These are phyloP conservation scores for Tilletia walkeri DNA, from an alignment of 1,284 basidiomycete genomes.

Conservation along the genomic window DNA sequence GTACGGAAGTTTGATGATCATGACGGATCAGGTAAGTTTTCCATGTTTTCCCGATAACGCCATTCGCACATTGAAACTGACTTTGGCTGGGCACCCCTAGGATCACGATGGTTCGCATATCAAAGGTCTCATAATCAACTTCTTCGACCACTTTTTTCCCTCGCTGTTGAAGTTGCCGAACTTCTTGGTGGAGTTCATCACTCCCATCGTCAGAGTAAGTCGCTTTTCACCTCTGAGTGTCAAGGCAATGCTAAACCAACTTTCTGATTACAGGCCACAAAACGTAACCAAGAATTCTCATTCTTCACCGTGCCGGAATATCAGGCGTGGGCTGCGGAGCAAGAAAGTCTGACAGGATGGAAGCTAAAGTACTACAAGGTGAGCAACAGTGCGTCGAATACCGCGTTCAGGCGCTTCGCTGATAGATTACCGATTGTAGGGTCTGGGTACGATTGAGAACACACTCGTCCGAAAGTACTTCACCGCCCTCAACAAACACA, in stretches of 20 bases:
- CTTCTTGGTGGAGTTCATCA: conserved; percentile 97
- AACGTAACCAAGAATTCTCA: conserved; percentile 75
- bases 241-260: conserved; percentile 26
- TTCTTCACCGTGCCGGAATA: conserved; percentile 99
- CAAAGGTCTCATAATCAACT: conserved; percentile 98
- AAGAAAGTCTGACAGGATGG: conserved; percentile 81
- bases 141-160: conserved; percentile 94
- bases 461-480: conserved; percentile 92
- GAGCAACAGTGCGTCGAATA: background rate
- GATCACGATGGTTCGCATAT: conserved; percentile 99
- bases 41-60: background rate
- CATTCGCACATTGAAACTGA: background rate
- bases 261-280: conserved; percentile 58
- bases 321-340: conserved; percentile 82
- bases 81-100: background rate
- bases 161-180: conserved; percentile 86
- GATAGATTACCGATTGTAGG: conserved; percentile 61
- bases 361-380: conserved; percentile 70
- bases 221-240: conserved; percentile 49
- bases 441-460: conserved; percentile 89
- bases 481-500: conserved; percentile 83
- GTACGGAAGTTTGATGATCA: conserved; percentile 97
- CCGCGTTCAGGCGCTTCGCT: background rate
- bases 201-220: conserved; percentile 79
- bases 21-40: conserved; percentile 82